Evolutionary conservation across 2,329 filamentous ascomycete species (phyloP), one percentile per base, ranked within the genome.

Genomic region (Lecanoromycetidae sp.): DNA sequence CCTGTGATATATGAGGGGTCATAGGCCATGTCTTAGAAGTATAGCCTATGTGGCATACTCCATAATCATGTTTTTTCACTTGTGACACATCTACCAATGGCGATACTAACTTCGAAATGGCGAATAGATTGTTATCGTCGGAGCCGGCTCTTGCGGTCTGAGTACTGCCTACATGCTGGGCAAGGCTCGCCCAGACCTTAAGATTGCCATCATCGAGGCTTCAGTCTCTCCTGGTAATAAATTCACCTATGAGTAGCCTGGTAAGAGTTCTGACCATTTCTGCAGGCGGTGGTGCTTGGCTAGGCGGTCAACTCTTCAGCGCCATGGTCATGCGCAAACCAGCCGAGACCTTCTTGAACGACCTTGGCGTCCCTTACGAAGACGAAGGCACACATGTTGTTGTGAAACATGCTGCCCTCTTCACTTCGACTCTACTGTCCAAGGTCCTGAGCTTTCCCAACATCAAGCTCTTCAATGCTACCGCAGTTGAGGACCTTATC

Each of bases 301-400:
- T 94, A 37, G 88, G 88, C 49, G 87, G 87, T 15, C 88, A 94
- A 71, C 83, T 94, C 49, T 94, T 95, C 77, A 85, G 80, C 52
- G 87, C 87, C 61, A 94, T 94, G 87, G 76, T 94, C 40, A 87
- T 95, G 81, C 83, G 87, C 59, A 93, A 91, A 72, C 87, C 88
- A 10, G 87, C 87, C 44, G 84, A 94, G 61, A 76, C 76, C 47
- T 94, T 94, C 71, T 71, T 94, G 49, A 71, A 75, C 34, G 86
- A 93, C 59, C 66, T 94, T 13, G 86, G 84, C 49, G 80, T 94
- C 5, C 80, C 84, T 0, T 94, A 82, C 61, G 88, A 94, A 59
- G 86, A 94, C 53, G 87, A 94, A 60, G 84, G 84, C 44, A 76
- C 84, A 68, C 91, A 83, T 57, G 87, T 95, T 12, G 86, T 94